Conservation (phyloP, 352 stramenopile species). For the Saprolegnia diclina region DNA sequence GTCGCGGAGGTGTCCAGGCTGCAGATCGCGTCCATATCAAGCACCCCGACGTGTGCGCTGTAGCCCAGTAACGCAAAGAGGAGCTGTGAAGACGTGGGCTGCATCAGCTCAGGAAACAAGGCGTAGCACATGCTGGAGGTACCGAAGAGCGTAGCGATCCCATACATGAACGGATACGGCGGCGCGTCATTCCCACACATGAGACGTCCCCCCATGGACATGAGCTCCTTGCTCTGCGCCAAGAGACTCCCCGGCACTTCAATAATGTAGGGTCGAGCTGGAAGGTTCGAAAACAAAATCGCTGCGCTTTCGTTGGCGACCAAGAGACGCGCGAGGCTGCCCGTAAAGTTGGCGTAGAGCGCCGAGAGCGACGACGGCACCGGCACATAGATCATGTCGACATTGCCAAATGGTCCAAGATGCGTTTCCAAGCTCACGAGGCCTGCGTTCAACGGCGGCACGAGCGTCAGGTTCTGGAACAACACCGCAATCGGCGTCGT, state of each 20-base stretch:
- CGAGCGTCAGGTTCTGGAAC: constrained; percentile 5
- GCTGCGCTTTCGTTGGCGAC: not conserved
- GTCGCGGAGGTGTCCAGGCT: not conserved
- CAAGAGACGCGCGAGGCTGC: not conserved
- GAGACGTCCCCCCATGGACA: not conserved
- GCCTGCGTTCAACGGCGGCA: constrained; percentile 2
- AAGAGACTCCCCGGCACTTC: not conserved
- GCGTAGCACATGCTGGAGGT: not conserved
- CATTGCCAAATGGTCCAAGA: constrained; percentile 10
- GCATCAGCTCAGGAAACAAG: not conserved
- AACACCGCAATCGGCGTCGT: not conserved
- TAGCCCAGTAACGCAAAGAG: constrained; percentile 5
- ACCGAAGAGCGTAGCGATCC: not conserved
- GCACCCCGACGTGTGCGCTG: not conserved
- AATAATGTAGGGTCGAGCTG: not conserved
- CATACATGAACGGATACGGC: not conserved
- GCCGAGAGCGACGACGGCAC: not conserved
- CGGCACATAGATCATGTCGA: constrained; percentile 12
- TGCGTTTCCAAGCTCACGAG: not conserved
- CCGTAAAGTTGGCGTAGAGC: not conserved
- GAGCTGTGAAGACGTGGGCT: not conserved
- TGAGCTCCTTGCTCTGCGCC: not conserved
- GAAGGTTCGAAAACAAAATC: not conserved
- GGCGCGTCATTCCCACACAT: constrained; percentile 10
- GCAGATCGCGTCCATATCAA: constrained; percentile 5